These are phyloP conservation scores for Neonectria faginata DNA, from an alignment of 2,329 filamentous ascomycete species.

Conservation along the genomic window DNA sequence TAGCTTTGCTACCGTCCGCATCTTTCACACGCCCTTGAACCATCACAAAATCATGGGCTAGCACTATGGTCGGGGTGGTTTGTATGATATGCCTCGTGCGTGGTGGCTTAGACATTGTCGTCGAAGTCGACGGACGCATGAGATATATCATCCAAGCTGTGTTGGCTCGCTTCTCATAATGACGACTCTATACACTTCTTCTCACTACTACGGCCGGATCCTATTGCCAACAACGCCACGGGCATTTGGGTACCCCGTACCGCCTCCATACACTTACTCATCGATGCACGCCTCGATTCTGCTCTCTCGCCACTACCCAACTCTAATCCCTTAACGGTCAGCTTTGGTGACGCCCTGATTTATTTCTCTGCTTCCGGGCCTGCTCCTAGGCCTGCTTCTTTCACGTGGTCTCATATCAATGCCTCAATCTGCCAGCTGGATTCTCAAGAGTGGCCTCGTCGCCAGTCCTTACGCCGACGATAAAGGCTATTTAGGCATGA, in stretches of 20 bases:
- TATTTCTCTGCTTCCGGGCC: not conserved
- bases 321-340: not conserved
- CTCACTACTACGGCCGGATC: not conserved
- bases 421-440: not conserved
- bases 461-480: not conserved
- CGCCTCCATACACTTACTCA: not conserved
- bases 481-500: not conserved
- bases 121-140: slow-evolving; percentile 1
- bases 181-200: not conserved
- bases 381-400: not conserved
- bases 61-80: not conserved
- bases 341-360: not conserved
- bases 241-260: not conserved
- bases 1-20: not conserved
- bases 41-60: not conserved
- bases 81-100: not conserved
- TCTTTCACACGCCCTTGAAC: not conserved
- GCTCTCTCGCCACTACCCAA: not conserved
- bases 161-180: not conserved
- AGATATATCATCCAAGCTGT: not conserved
- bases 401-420: not conserved
- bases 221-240: not conserved
- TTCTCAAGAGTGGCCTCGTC: not conserved
- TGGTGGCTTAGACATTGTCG: not conserved
- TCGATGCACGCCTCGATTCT: not conserved